Evolutionary conservation across 2,329 filamentous ascomycete species (phyloP).

Genomic region (Claviceps pazoutovae): DNA sequence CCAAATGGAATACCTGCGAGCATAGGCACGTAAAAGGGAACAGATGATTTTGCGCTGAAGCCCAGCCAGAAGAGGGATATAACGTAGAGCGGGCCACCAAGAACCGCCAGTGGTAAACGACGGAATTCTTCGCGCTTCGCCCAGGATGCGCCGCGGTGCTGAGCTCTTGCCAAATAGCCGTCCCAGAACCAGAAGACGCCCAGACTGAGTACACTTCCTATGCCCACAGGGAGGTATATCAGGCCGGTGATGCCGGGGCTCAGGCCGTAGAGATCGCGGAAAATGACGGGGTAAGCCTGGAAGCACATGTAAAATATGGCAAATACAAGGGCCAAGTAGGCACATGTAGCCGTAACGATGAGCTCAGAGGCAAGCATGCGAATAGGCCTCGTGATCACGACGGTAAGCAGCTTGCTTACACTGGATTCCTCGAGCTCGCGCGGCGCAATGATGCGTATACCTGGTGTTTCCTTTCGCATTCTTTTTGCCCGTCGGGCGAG

Average conservation of each 20-base stretch:
- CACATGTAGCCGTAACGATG: conserved; percentile 55
- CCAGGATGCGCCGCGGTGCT: conserved; percentile 39
- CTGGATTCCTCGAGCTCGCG: conserved; percentile 49
- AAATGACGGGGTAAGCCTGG: conserved; percentile 61
- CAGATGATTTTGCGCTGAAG: conserved; percentile 35
- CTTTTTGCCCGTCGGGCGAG: conserved; percentile 42
- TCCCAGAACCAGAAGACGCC: conserved; percentile 55
- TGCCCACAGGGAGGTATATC: conserved; percentile 53
- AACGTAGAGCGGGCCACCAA: conserved; percentile 55
- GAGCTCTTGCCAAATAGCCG: conserved; percentile 39
- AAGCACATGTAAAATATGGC: conserved; percentile 59
- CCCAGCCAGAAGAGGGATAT: conserved; percentile 49
- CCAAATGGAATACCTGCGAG: conserved; percentile 49
- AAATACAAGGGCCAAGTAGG: conserved; percentile 60
- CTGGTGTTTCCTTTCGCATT: conserved; percentile 41
- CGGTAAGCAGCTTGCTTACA: conserved; percentile 43
- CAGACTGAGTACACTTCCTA: conserved; percentile 45
- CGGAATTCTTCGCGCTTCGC: conserved; percentile 49
- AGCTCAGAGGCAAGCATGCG: conserved; percentile 61
- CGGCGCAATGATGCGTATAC: conserved; percentile 38
- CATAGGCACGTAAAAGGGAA: conserved; percentile 42
- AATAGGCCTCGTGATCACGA: conserved; percentile 56
- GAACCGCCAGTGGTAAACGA: conserved; percentile 55
- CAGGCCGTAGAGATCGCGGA: conserved; percentile 47
- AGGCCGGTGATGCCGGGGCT: conserved; percentile 51